A percentile compares a stretch with the other conserved stretches of the same genome.
phyloP scores from a whole-genome alignment of 805 yeast genomes.

The Kluyveromyces lactis region DNA sequence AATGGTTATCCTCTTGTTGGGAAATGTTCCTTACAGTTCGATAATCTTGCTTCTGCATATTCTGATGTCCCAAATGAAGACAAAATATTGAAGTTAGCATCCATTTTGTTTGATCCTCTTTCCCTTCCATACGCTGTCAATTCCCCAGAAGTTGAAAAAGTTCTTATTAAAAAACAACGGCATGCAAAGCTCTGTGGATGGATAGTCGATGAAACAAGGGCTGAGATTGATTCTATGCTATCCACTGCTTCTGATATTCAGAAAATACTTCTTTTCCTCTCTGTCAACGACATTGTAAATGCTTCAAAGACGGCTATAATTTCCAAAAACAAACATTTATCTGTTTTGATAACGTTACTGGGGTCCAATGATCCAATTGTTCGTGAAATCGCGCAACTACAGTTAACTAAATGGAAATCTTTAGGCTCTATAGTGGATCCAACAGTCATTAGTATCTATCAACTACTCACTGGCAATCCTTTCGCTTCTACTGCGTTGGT shows the following conservation, averaged over 20 bases:
- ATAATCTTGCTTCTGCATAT: constrained; percentile 15
- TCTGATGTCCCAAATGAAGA: constrained; percentile 16
- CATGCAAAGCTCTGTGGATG: constrained; percentile 45
- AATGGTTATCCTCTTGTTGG: constrained; percentile 33
- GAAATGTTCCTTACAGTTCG: constrained; percentile 29
- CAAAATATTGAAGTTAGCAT: constrained; percentile 46
- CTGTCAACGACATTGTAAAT: constrained; percentile 46
- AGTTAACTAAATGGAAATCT: constrained; percentile 58
- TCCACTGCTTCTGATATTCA: constrained; percentile 34
- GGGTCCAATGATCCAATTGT: constrained; percentile 65
- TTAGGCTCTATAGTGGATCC: constrained; percentile 38
- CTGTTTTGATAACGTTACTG: constrained; percentile 57
- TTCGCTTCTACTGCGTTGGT: constrained; percentile 24
- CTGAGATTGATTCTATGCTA: constrained; percentile 30
- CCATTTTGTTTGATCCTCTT: constrained; percentile 50
- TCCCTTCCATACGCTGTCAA: constrained; percentile 14
- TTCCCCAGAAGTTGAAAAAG: constrained; percentile 15
- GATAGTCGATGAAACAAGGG: constrained; percentile 41
- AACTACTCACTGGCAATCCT: constrained; percentile 50
- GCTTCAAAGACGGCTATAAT: constrained; percentile 58
- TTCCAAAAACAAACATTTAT: constrained; percentile 60
- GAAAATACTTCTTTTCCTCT: constrained; percentile 39
- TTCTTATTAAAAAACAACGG: constrained; percentile 30
- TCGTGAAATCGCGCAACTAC: constrained; percentile 45
- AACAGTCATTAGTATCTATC: constrained; percentile 50